These are phyloP conservation scores for Penicillium sp. DNA, from an alignment of 2,329 filamentous ascomycete genomes.

Conservation along the genomic window DNA sequence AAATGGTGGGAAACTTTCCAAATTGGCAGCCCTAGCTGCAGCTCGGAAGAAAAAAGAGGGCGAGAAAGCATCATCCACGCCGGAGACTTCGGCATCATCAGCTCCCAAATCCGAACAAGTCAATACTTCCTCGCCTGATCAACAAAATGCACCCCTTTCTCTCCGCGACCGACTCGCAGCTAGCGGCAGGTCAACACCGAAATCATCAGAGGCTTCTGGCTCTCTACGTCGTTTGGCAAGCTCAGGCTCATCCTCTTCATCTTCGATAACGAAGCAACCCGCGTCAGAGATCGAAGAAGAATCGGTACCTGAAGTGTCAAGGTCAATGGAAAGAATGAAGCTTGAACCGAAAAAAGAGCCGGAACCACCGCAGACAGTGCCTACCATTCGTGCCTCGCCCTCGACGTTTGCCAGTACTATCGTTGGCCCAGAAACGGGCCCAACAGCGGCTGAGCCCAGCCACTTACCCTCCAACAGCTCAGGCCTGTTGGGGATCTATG, in stretches of 20 bases:
- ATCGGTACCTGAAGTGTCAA: constrained; percentile 4
- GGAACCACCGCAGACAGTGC: constrained; percentile 15
- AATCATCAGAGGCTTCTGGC: constrained; percentile 24
- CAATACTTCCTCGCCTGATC: constrained; percentile 15
- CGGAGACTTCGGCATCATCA: constrained; percentile 4
- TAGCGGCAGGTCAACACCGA: constrained; percentile 29
- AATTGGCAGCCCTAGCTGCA: constrained; percentile 84
- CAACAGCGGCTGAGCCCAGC: constrained; percentile 34
- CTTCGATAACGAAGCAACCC: constrained; percentile 20
- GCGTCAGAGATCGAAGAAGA: constrained; percentile 20
- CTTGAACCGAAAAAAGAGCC: constrained; percentile 8
- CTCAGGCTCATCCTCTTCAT: constrained; percentile 14
- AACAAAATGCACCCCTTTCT: constrained; percentile 31
- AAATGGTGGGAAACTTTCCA: constrained; percentile 71
- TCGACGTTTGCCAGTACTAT: constrained; percentile 53
- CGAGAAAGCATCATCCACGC: constrained; percentile 49
- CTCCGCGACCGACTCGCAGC: constrained; percentile 41
- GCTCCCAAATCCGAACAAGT: constrained; percentile 10
- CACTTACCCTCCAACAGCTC: constrained; percentile 33
- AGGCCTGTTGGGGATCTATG: constrained; percentile 40
- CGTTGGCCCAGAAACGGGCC: constrained; percentile 32
- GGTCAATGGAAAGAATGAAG: neutral
- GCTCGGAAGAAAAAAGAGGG: constrained; percentile 80
- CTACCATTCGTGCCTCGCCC: constrained; percentile 46
- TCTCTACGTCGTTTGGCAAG: constrained; percentile 25